These are phyloP conservation scores for Carallia brachiata DNA, from an alignment of 345 rosid genomes.

Conservation along the genomic window DNA sequence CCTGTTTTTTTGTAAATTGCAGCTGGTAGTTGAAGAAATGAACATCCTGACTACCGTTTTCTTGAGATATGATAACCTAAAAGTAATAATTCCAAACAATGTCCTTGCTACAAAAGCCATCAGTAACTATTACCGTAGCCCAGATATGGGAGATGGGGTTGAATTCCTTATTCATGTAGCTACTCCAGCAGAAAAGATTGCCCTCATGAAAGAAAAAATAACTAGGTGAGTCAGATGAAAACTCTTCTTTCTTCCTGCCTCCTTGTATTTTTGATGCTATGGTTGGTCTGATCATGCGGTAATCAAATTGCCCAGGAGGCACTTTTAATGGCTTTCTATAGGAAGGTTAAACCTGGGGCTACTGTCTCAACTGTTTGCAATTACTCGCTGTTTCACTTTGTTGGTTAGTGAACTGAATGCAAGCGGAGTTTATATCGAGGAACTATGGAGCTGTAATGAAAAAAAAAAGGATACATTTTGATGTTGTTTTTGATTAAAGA, in stretches of 20 bases:
- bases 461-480: background rate
- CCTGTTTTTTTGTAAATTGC: constrained; percentile 10
- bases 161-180: constrained; percentile 60
- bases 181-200: constrained; percentile 58
- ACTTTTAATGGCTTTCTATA: too few relatives aligned
- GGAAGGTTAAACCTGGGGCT: too few relatives aligned
- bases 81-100: constrained; percentile 63
- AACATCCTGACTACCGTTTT: constrained; percentile 68
- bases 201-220: constrained; percentile 46
- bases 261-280: background rate
- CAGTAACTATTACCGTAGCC: constrained; percentile 59
- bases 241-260: background rate
- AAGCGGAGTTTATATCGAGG: background rate
- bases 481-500: too few relatives aligned
- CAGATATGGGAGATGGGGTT: constrained; percentile 72
- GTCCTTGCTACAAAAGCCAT: constrained; percentile 44
- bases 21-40: constrained; percentile 91
- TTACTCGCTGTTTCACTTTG: too few relatives aligned
- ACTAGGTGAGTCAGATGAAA: constrained; percentile 28
- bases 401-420: background rate
- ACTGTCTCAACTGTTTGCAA: too few relatives aligned
- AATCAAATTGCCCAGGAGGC: background rate
- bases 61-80: constrained; percentile 69
- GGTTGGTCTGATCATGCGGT: background rate
- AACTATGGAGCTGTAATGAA: background rate